Conservation (phyloP, 495 filamentous ascomycete genomes). For the Lasiosphaeria ovina region DNA sequence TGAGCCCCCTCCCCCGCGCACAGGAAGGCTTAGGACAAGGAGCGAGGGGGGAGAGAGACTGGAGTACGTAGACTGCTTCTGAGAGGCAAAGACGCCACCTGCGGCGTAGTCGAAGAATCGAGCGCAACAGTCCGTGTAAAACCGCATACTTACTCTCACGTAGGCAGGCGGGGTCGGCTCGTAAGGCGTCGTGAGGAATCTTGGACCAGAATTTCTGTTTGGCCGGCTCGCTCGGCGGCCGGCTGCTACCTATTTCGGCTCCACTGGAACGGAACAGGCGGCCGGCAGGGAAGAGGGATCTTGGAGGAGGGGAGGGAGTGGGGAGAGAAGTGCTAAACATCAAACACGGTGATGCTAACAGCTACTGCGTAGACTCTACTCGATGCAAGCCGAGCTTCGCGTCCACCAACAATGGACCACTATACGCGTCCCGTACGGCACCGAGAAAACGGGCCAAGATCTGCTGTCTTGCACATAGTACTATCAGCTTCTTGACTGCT, state of each 20-base stretch:
- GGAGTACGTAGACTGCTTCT: too few species aligned
- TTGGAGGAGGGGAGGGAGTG: background rate
- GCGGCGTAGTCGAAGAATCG: too few species aligned
- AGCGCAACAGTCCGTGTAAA: too few species aligned
- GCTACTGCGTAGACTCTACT: background rate
- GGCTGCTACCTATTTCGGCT: background rate
- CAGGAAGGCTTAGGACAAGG: too few species aligned
- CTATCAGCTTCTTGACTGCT: background rate
- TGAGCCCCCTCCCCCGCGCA: too few species aligned
- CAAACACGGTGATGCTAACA: conserved; percentile 10
- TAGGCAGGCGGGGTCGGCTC: too few species aligned
- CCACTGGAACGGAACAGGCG: background rate
- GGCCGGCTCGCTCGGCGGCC: background rate
- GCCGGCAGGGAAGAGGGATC: background rate
- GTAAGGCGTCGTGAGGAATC: too few species aligned
- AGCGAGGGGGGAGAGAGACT: too few species aligned
- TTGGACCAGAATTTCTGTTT: background rate
- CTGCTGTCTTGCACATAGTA: background rate
- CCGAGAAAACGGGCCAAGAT: background rate
- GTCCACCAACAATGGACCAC: background rate
- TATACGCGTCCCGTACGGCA: background rate
- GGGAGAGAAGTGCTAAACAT: conserved; percentile 11
- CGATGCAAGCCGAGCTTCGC: background rate
- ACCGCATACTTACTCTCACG: too few species aligned
- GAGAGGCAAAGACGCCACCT: too few species aligned